Evolutionary conservation across 805 yeast genomes (phyloP), one percentile per base, ranked within the genome.

Genomic region (Kodamaea nitidulidarum): DNA sequence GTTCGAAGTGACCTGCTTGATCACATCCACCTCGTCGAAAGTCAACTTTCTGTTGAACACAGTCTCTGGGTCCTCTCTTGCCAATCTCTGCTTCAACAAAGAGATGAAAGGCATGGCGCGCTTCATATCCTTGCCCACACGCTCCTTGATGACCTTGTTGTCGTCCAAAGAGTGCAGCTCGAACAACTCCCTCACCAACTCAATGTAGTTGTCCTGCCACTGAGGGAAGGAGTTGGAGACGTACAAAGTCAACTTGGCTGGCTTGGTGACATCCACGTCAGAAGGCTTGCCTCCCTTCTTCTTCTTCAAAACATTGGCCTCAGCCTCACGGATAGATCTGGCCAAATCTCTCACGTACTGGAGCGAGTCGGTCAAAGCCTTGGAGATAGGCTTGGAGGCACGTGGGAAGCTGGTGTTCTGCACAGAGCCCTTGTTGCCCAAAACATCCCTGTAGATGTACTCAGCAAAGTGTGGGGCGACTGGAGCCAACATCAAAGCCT

Each of bases 71-170:
- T 81, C 64, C 57, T 85, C 95, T 38, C 64, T 65, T 28, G 72
- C 65, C 49, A 93, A 73, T 68, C 95, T 80, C 58, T 82, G 86
- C 65, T 93, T 90, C 62, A 93, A 71, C 51, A 78, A 70, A 48
- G 91, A 81, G 45, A 93, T 88, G 63, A 90, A 91, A 43, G 98
- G 98, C 98, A 93, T 93, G 44, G 96, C 97, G 53, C 95, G 83
- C 76, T 93, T 93, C 85, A 90, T 86, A 55, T 93, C 98, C 61
- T 81, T 82, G 49, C 86, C 86, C 44, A 84, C 80, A 58, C 70
- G 77, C 50, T 78, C 75, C 60, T 75, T 82, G 52, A 84, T 69
- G 42, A 66, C 68, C 54, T 73, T 74, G 67, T 74, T 82, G 60
- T 84, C 91, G 48, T 80, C 70, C 55, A 84, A 70, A 20, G 76